Evolutionary conservation across 2,329 filamentous ascomycete species (phyloP).

Genomic region (Pestalotiopsis sp.): DNA sequence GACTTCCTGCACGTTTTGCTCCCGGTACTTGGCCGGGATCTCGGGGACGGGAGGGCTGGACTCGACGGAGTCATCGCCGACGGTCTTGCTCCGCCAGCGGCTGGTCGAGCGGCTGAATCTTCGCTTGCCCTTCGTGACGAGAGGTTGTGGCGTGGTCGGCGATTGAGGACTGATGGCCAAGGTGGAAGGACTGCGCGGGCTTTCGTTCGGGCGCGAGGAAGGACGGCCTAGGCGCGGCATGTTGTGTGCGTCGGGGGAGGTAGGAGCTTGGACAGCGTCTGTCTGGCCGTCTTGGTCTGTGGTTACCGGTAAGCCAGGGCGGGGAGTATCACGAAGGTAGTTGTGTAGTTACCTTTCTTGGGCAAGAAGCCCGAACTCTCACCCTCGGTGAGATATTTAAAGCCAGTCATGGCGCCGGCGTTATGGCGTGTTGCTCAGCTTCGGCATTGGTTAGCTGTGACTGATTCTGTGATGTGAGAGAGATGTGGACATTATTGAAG

Average conservation of each 20-base stretch:
- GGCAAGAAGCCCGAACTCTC: background rate
- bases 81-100: background rate
- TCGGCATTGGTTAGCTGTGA: background rate
- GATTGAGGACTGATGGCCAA: too few species aligned
- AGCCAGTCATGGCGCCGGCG: background rate
- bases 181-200: too few species aligned
- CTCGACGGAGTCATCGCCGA: background rate
- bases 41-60: background rate
- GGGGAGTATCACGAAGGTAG: background rate
- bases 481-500: background rate
- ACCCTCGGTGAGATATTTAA: conserved; percentile 1
- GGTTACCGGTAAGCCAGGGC: background rate
- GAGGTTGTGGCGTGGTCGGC: too few species aligned
- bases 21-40: background rate
- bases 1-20: background rate
- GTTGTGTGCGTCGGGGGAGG: too few species aligned
- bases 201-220: too few species aligned
- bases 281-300: background rate
- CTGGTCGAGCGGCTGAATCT: background rate
- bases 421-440: too few species aligned
- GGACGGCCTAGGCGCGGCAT: too few species aligned
- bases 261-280: background rate
- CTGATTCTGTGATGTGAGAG: too few species aligned
- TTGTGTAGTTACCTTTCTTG: background rate
- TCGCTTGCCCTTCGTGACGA: background rate